Conservation (phyloP, 1,284 basidiomycete species). For the Bjerkandera adusta region DNA sequence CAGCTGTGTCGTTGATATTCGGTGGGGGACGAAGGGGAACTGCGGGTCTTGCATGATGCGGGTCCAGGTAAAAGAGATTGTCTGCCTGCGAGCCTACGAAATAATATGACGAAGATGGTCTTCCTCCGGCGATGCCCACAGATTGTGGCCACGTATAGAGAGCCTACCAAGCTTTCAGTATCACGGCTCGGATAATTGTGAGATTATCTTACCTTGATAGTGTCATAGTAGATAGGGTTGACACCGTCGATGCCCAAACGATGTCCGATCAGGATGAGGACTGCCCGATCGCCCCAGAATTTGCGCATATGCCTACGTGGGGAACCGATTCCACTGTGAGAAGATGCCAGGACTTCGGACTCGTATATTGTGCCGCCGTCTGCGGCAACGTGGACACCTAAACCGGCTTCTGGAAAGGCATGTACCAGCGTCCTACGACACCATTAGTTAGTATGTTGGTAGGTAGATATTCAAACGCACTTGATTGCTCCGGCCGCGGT, state of each 20-base stretch:
- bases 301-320: slow-evolving; percentile 30
- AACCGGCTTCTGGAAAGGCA: slow-evolving; percentile 76
- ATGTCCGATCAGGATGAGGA: slow-evolving; percentile 85
- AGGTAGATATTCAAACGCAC: slow-evolving; percentile 38
- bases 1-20: neutral
- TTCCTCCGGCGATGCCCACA: slow-evolving; percentile 93
- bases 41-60: slow-evolving; percentile 85
- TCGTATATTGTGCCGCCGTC: slow-evolving; percentile 82
- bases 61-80: slow-evolving; percentile 93
- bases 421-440: slow-evolving; percentile 67
- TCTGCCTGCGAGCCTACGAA: slow-evolving; percentile 93
- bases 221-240: slow-evolving; percentile 93
- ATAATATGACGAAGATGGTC: slow-evolving; percentile 95
- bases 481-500: slow-evolving; percentile 95
- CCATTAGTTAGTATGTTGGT: neutral
- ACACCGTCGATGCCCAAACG: slow-evolving; percentile 91
- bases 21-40: slow-evolving; percentile 68
- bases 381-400: slow-evolving; percentile 81
- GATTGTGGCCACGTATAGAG: slow-evolving; percentile 94
- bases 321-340: slow-evolving; percentile 44
- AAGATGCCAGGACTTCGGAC: slow-evolving; percentile 83
- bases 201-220: slow-evolving; percentile 76
- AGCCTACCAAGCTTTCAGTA: slow-evolving; percentile 48
- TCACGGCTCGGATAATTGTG: neutral
- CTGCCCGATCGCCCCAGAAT: slow-evolving; percentile 82